A percentile compares a stretch with the other conserved stretches of the same genome.
These are phyloP conservation scores for Suillus placidus DNA, from an alignment of 768 basidiomycete species.

Conservation along the genomic window DNA sequence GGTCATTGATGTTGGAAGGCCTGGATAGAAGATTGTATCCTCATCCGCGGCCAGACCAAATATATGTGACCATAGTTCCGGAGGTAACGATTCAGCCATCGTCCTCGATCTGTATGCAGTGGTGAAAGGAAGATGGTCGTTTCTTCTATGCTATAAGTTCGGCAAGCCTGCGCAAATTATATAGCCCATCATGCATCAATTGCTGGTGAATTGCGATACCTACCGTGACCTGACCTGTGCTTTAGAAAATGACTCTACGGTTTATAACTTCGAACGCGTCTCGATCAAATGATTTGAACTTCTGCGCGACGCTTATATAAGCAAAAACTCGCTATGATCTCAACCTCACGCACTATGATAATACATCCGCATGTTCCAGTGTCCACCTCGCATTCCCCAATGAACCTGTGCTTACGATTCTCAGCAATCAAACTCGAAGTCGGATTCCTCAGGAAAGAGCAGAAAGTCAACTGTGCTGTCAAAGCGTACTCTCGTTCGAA, in stretches of 20 bases:
- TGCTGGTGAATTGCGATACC: neutral
- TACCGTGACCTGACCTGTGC: neutral
- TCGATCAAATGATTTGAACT: neutral
- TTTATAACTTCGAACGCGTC: neutral
- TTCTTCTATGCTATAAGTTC: neutral
- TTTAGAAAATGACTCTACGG: neutral
- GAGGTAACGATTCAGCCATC: constrained; percentile 51
- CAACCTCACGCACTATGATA: no score
- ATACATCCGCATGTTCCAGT: neutral
- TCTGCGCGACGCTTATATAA: neutral
- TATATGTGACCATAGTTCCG: constrained; percentile 70
- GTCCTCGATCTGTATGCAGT: neutral
- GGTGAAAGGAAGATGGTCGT: neutral
- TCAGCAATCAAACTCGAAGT: neutral
- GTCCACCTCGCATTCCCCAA: neutral
- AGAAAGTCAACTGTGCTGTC: neutral
- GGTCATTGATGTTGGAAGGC: constrained; percentile 62
- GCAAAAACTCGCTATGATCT: neutral
- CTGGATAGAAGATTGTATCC: constrained; percentile 64
- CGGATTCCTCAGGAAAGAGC: neutral
- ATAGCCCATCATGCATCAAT: neutral
- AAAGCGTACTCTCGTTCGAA: neutral
- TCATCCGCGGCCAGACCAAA: constrained; percentile 75
- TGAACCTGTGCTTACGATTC: neutral
- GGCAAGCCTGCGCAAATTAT: neutral